Conservation (phyloP, 78 protist genomes). For the Tieghemostelium lacteum region DNA sequence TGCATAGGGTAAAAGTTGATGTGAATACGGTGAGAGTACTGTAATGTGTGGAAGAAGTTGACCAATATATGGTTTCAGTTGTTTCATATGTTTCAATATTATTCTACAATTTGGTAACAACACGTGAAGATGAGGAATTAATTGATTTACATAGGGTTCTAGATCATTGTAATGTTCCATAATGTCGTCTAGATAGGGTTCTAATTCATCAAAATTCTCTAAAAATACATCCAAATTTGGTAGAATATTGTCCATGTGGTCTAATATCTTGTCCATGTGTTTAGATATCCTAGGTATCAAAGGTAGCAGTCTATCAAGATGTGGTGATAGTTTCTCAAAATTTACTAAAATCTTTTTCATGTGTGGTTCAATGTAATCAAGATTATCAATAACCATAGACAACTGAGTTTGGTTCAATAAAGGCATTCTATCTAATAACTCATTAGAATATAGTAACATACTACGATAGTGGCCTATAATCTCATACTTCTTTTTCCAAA, state of each 20-base stretch:
- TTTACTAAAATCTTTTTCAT: conserved; percentile 7
- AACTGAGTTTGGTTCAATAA: background rate
- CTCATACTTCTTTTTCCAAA: background rate
- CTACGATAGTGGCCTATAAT: background rate
- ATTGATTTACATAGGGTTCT: conserved; percentile 1
- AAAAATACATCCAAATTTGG: conserved; percentile 34
- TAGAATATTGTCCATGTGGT: conserved; percentile 6
- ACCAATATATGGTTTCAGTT: conserved; percentile 26
- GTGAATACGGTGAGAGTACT: conserved; percentile 6
- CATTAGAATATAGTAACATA: background rate
- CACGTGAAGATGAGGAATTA: conserved; percentile 12
- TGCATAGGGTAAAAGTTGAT: conserved; percentile 2
- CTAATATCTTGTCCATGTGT: conserved; percentile 2
- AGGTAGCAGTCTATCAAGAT: conserved; percentile 1
- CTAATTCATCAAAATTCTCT: conserved; percentile 4
- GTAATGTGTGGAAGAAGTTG: conserved; percentile 21
- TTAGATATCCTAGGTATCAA: conserved; percentile 1
- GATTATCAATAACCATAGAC: background rate
- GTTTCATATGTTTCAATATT: conserved; percentile 3
- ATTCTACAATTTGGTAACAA: conserved; percentile 17
- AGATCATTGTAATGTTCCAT: conserved; percentile 18
- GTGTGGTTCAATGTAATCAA: conserved; percentile 31
- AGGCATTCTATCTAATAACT: conserved; percentile 41
- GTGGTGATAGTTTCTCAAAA: conserved; percentile 2
- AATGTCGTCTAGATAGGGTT: conserved; percentile 26